Evolutionary conservation across 2,329 filamentous ascomycete genomes (phyloP).

Genomic region (Stagonosporopsis tanaceti): DNA sequence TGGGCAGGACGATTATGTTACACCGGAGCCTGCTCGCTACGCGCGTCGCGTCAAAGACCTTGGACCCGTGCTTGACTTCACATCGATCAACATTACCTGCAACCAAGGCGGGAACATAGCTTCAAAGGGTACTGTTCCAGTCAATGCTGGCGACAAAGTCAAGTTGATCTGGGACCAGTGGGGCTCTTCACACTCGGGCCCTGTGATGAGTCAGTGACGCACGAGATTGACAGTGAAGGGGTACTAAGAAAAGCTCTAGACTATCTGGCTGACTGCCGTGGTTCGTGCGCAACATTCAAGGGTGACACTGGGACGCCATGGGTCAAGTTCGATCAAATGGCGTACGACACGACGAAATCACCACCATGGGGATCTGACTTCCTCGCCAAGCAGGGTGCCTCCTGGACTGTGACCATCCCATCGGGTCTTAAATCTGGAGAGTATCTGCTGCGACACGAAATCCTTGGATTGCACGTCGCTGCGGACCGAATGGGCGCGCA

Average conservation of each 20-base stretch:
- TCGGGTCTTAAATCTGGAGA: conserved; percentile 39
- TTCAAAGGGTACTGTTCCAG: conserved; percentile 28
- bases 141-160: conserved; percentile 32
- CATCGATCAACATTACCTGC: conserved; percentile 27
- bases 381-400: conserved; percentile 45
- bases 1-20: conserved; percentile 24
- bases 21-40: conserved; percentile 26
- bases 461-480: conserved; percentile 30
- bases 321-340: conserved; percentile 52
- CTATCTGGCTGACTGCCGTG: conserved; percentile 49
- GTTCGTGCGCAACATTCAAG: conserved; percentile 44
- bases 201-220: conserved; percentile 35
- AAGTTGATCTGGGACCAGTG: conserved; percentile 46
- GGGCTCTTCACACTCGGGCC: conserved; percentile 45
- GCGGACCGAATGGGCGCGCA: conserved; percentile 28
- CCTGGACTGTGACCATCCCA: conserved; percentile 46
- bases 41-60: conserved; percentile 25
- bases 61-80: conserved; percentile 31
- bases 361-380: conserved; percentile 48
- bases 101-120: conserved; percentile 36
- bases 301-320: conserved; percentile 46
- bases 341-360: conserved; percentile 36
- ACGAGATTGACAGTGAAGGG: too few relatives aligned
- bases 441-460: conserved; percentile 33
- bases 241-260: background rate